Base-by-base conservation (phyloP, 2,329 filamentous ascomycete genomes). In the Penicillium oxalicum region DNA sequence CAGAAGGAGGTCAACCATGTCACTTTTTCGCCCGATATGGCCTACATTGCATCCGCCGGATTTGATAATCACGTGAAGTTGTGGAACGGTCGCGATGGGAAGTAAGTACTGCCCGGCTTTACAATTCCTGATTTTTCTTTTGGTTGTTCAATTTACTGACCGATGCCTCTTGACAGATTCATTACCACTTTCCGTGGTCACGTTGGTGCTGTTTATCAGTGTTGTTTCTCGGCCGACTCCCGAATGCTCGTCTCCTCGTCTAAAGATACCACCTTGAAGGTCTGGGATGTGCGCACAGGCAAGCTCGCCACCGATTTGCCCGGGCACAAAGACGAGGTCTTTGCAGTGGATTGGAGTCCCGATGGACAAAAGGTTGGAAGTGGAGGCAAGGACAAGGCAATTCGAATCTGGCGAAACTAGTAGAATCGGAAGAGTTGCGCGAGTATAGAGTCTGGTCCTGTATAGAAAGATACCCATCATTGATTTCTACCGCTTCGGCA, bases 1-100 rank as follows among this genome's bases (percentile, higher is more conserved):
- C 89, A 96, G 67, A 97, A 97, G 72, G 88, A 91, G 64, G 91
- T 97, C 58, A 96, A 97, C 68, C 88, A 96, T 65, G 91, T 97
- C 41, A 87, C 85, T 0, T 97, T 97, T 70, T 95, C 89, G 0
- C 90, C 91, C 0, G 91, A 97, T 63, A 91, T 90, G 32, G 77
- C 81, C 7, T 79, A 91, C 50, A 90, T 98, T 60, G 93, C 93
- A 7, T 94, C 87, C 34, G 84, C 88, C 7, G 85, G 86, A 4
- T 98, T 91, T 74, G 93, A 98, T 68, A 98, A 97, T 66, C 88
- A 91, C 61, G 89, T 91, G 59, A 95, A 95, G 71, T 72, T 96
- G 26, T 97, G 91, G 91, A 88, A 84, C 57, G 87, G 86, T 2
- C 78, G 80, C 64, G 87, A 84, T 55, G 83, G 80, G 53, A 80